Conservation (phyloP, 2,329 filamentous ascomycete species). For the Calonectria pseudoreteaudii region DNA sequence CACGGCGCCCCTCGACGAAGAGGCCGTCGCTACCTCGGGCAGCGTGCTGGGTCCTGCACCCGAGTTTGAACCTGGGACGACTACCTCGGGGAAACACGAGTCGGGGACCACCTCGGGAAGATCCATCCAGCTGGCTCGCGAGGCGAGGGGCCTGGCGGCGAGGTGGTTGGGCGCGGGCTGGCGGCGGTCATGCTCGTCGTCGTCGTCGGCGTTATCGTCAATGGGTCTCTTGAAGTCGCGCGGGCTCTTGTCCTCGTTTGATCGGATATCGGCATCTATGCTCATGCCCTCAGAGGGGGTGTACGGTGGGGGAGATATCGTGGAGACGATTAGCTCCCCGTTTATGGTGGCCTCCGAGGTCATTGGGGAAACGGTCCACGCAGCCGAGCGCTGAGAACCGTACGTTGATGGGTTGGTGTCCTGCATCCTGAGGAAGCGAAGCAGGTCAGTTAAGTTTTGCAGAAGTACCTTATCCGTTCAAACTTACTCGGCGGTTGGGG, state of each 20-base stretch:
- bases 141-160: background rate
- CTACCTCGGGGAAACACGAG: background rate
- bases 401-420: background rate
- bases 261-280: background rate
- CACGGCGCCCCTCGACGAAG: background rate
- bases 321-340: background rate
- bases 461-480: no score
- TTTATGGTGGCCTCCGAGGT: background rate
- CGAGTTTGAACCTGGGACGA: background rate
- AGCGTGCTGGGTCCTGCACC: background rate
- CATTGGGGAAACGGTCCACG: conserved; percentile 14
- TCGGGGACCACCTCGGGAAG: conserved; percentile 6
- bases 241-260: background rate
- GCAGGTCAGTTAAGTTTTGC: background rate
- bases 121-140: background rate
- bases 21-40: background rate
- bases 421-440: background rate
- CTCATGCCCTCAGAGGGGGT: background rate
- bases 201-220: background rate
- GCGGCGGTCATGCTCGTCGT: background rate
- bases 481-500: background rate
- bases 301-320: conserved; percentile 17
- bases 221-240: background rate
- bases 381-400: background rate
- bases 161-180: background rate